Evolutionary conservation across 2,329 filamentous ascomycete genomes (phyloP), one percentile per base, ranked within the genome.

Genomic region (Hypocrella siamensis): DNA sequence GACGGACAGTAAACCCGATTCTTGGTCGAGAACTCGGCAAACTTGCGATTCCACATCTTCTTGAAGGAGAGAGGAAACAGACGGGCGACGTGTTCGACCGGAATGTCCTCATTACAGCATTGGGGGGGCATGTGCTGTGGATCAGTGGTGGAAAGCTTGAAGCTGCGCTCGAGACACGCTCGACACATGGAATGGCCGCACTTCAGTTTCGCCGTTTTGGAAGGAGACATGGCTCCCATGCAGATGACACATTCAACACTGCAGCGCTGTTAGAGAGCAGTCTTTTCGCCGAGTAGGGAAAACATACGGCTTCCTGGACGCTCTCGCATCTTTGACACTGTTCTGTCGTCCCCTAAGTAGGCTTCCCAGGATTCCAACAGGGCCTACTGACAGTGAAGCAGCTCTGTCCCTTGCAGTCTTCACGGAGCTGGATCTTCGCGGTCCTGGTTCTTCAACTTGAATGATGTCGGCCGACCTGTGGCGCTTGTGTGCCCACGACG

Each of bases 171-270:
- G 26, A 93, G 60, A 51, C 85, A 93, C 6, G 65, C 51, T 40
- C 79, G 65, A 53, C 85, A 93, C 78, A 88, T 85, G 38, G 74
- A 70, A 52, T 93, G 84, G 3, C 74, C 74, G 49, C 85, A 93
- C 41, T 71, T 68, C 22, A 93, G 67, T 49, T 76, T 80, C 24
- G 75, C 75, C 21, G 77, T 69, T 51, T 72, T 75, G 36, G 62
- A 62, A 8, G 65, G 46, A 1, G 75, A 70, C 3, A 79, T 57
- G 38, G 82, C 75, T 39, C 81, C 76, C 46, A 76, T 58, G 48
- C 84, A 93, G 17, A 70, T 71, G 30, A 84, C 58, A 44, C 84
- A 93, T 45, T 79, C 68, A 28, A 78, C 65, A 36, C 76, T 84
- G 30, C 14, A n/a, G 3, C 14, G 30, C 18, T 26, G 11, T 12